Base-by-base conservation (phyloP, 768 basidiomycete species). In the Rossbeevera mucosa region DNA sequence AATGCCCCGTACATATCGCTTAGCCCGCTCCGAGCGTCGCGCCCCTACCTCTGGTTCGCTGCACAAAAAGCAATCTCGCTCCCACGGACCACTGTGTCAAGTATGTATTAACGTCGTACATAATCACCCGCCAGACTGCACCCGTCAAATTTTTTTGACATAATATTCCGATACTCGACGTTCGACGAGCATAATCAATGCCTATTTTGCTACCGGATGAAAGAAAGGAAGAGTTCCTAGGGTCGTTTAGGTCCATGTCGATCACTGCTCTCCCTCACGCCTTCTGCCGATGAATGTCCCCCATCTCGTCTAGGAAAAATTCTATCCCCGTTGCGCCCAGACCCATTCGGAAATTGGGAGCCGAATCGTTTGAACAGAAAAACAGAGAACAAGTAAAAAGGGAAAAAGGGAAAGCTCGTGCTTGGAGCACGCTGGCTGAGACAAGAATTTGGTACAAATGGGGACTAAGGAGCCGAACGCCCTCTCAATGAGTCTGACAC, bases 321-420 rank as follows among this genome's bases (percentile, higher is more conserved):
- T 38, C 18, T 18, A 38, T 18, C 36, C 53, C 49, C 45, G 57
- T 55, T 46, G 33, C n/a, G 18, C 29, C 42, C 45, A 50, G 11
- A 41, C 63, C 52, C 57, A 56, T 65, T 63, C 60, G 63, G 60
- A 9, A 65, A 52, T 24, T 48, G n/a, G n/a, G 50, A 20, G 36
- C 63, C 59, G 36, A 38, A 29, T 30, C 20, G 33, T 36, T 38
- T 18, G 16, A 20, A 20, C 13, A 42, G 41, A 20, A 20, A 3
- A 21, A 22, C 41, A 20, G 41, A 42, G 40, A 41, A 41, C 13
- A 7, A 26, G 9, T 21, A 14, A 21, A 24, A 33, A 43, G 18
- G 8, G 48, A 57, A 51, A 24, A 48, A 40, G 30, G 4, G 28
- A 47, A 6, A 22, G 46, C 33, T n/a, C 29, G 57, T 53, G 56